A percentile compares a stretch with the other conserved stretches of the same genome.
These are phyloP conservation scores for Citrullus amarus DNA, from an alignment of 306 rosid species.

Conservation along the genomic window DNA sequence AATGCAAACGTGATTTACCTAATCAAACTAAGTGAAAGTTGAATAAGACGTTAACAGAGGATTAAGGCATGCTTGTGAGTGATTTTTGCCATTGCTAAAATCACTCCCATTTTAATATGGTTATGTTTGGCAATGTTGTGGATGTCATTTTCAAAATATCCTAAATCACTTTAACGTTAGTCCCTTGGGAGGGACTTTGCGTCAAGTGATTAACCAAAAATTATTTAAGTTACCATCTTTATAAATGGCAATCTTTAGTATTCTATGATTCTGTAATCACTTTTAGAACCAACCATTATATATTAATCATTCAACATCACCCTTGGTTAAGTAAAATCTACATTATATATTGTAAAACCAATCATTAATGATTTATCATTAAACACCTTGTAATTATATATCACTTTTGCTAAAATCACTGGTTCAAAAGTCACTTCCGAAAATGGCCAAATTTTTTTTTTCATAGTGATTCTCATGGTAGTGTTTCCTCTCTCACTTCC, in stretches of 20 bases:
- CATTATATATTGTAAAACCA: neutral
- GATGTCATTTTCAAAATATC: neutral
- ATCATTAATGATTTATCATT: neutral
- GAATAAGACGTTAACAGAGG: neutral
- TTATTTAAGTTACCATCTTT: neutral
- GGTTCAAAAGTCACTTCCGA: too few species aligned
- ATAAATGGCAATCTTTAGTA: neutral
- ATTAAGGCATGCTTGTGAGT: neutral
- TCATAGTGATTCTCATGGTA: neutral
- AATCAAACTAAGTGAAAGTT: neutral
- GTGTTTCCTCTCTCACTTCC: conserved; percentile 9
- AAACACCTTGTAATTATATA: neutral
- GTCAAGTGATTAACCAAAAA: neutral
- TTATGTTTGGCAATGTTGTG: neutral
- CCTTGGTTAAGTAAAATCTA: neutral
- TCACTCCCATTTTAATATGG: neutral
- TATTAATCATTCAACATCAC: neutral
- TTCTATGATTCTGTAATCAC: neutral
- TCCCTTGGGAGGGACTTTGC: neutral
- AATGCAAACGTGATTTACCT: neutral
- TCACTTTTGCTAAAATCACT: neutral
- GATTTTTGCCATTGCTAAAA: neutral
- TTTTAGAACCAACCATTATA: neutral
- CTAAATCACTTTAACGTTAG: neutral
- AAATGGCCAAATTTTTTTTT: neutral